phyloP scores from a whole-genome alignment of 345 rosid species.

The Eucalyptus tenuipes region DNA sequence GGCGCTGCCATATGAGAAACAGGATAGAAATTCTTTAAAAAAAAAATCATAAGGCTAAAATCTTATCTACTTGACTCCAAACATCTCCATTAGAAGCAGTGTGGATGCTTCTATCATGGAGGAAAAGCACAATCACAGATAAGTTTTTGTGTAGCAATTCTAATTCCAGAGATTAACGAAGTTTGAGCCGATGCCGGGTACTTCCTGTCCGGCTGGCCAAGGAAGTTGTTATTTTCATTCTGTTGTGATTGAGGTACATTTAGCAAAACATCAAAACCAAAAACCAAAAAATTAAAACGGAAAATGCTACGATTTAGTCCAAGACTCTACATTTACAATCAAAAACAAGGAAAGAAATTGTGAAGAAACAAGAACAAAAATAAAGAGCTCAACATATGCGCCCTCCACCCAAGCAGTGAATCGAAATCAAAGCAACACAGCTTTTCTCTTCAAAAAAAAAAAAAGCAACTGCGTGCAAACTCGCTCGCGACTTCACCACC shows the following conservation, averaged over 20 bases:
- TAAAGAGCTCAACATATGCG: background rate
- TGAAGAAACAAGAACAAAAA: background rate
- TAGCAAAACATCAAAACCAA: background rate
- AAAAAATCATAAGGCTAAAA: background rate
- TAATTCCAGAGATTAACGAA: background rate
- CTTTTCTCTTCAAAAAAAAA: background rate
- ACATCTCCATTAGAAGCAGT: background rate
- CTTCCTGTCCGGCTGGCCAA: background rate
- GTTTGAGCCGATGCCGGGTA: background rate
- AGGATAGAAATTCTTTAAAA: background rate
- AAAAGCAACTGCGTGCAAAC: background rate
- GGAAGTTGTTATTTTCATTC: background rate
- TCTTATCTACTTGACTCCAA: background rate
- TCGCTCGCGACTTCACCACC: background rate
- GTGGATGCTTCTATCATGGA: background rate
- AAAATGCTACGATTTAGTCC: background rate
- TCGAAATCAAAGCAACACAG: background rate
- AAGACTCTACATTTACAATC: background rate
- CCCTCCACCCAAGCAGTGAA: background rate
- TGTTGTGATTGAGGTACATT: background rate
- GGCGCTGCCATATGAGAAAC: constrained; percentile 40
- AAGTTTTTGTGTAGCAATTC: background rate
- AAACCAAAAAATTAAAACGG: background rate
- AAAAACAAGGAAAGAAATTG: background rate
- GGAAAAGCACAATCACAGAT: background rate